Percentiles rank a stretch among this genome's conserved stretches.
These are phyloP conservation scores for Acrocalymma vagum DNA, from an alignment of 2,329 filamentous ascomycete genomes.

Conservation along the genomic window DNA sequence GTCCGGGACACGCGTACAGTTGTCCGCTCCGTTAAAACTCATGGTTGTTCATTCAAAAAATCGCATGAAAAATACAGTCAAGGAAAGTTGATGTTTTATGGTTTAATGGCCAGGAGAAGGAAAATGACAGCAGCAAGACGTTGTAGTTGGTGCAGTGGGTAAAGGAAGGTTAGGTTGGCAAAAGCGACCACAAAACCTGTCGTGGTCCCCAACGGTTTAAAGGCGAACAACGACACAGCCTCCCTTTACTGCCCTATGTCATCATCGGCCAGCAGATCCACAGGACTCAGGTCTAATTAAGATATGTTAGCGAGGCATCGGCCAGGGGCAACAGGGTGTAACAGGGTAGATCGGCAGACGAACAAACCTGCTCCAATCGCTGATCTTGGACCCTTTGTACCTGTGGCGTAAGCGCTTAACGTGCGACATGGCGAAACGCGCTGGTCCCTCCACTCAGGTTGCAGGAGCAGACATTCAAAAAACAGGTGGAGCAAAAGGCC, in stretches of 20 bases:
- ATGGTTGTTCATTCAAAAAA: slow-evolving; percentile 8
- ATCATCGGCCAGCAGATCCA: slow-evolving; percentile 23
- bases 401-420: slow-evolving; percentile 41
- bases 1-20: slow-evolving; percentile 56
- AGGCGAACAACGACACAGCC: slow-evolving; percentile 24
- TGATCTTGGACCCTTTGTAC: slow-evolving; percentile 24
- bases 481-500: too few species aligned
- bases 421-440: slow-evolving; percentile 41
- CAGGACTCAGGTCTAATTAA: slow-evolving; percentile 26
- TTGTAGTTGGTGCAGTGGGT: background rate
- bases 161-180: slow-evolving; percentile 11
- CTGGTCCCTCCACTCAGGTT: too few species aligned
- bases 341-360: slow-evolving; percentile 22
- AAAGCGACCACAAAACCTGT: slow-evolving; percentile 5
- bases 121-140: background rate
- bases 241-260: slow-evolving; percentile 22
- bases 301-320: slow-evolving; percentile 26
- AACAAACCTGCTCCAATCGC: slow-evolving; percentile 25
- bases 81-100: slow-evolving; percentile 3
- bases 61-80: background rate
- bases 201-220: slow-evolving; percentile 1
- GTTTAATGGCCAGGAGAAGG: background rate
- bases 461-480: too few species aligned
- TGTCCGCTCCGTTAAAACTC: slow-evolving; percentile 23
- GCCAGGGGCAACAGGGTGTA: slow-evolving; percentile 22